A percentile compares a stretch with the other conserved stretches of the same genome.
phyloP scores from a whole-genome alignment of 1,284 basidiomycete species.

The Cutaneotrichosporon arboriforme region DNA sequence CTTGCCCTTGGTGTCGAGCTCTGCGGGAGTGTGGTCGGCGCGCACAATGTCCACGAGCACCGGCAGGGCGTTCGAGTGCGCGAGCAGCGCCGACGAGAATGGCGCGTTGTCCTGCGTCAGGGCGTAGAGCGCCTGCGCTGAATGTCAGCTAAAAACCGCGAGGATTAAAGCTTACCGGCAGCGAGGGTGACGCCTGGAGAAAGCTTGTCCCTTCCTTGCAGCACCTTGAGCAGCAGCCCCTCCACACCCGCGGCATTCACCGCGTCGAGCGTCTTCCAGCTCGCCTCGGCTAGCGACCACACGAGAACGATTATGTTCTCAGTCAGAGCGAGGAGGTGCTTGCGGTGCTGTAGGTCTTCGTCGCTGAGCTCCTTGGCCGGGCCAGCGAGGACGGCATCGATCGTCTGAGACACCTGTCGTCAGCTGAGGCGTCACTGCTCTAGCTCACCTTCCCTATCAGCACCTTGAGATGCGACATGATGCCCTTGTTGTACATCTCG shows the following conservation, averaged over 20 bases:
- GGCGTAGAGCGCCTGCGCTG: conserved; percentile 84
- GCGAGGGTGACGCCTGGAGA: conserved; percentile 66
- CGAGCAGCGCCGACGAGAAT: conserved; percentile 59
- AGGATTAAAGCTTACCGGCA: conserved; percentile 57
- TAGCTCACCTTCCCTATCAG: conserved; percentile 40
- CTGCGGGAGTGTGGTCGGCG: conserved; percentile 34
- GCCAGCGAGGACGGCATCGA: conserved; percentile 60
- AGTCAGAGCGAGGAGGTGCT: conserved; percentile 74
- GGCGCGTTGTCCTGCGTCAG: conserved; percentile 79
- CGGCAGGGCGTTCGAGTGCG: conserved; percentile 60
- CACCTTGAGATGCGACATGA: conserved; percentile 56
- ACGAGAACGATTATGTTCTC: conserved; percentile 85
- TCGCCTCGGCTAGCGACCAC: conserved; percentile 80
- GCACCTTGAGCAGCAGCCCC: conserved; percentile 77
- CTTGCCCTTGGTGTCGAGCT: conserved; percentile 49
- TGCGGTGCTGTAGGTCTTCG: conserved; percentile 59
- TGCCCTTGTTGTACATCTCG: conserved; percentile 94
- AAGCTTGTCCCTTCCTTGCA: conserved; percentile 62
- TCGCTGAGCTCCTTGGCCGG: conserved; percentile 41
- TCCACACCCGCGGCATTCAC: conserved; percentile 71
- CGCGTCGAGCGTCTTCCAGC: conserved; percentile 78
- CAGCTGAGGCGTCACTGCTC: conserved; percentile 3
- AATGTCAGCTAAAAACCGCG: neutral
- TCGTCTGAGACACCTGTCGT: conserved; percentile 63
- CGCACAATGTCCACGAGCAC: conserved; percentile 66